Evolutionary conservation across 495 filamentous ascomycete genomes (phyloP), one percentile per base, ranked within the genome.

Genomic region (Trichocladium uniseriatum): DNA sequence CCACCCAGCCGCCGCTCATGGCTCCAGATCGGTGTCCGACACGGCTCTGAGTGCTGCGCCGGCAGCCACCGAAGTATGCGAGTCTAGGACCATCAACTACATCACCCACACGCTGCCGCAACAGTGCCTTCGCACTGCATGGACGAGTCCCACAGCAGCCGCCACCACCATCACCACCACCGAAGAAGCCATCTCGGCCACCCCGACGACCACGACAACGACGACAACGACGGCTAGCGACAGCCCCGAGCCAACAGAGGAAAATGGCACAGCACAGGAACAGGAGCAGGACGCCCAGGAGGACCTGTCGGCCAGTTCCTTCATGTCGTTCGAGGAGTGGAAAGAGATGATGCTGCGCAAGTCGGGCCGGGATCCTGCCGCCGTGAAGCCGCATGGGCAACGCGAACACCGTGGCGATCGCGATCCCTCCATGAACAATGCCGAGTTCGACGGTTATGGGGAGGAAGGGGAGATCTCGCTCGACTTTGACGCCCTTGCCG

Each of bases 241-340:
- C 21, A 38, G 45, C 24, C 29, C 50, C 42, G 35, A 42, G 16
- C 41, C 42, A 38, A 38, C 42, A 3, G 27, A 43, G 20, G 48
- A 55, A n/a, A 56, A 45, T 52, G 57, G 24, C 14, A 56, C 59
- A 14, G 36, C 39, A 16, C 50, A 60, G 14, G 42, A 55, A 1
- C n/a, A n/a, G n/a, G 24, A 27, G 4, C 47, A 53, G 22, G 38
- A 51, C 8, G 50, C 24, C 15, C 49, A 52, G 22, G 46, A 60
- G 45, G 79, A 84, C 15, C 76, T 95, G 7, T 84, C 90, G 56
- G 84, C 85, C 32, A 82, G 81, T 24, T 82, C 87, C 27, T 97
- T 98, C 61, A 83, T 98, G 43, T 96, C 92, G 0, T 98, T 98
- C 57, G 92, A 96, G 60, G 91, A 97, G 55, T 98, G 92, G 92